Evolutionary conservation across 805 yeast species (phyloP), one percentile per base, ranked within the genome.

Genomic region (Wickerhamomyces xylosicus): DNA sequence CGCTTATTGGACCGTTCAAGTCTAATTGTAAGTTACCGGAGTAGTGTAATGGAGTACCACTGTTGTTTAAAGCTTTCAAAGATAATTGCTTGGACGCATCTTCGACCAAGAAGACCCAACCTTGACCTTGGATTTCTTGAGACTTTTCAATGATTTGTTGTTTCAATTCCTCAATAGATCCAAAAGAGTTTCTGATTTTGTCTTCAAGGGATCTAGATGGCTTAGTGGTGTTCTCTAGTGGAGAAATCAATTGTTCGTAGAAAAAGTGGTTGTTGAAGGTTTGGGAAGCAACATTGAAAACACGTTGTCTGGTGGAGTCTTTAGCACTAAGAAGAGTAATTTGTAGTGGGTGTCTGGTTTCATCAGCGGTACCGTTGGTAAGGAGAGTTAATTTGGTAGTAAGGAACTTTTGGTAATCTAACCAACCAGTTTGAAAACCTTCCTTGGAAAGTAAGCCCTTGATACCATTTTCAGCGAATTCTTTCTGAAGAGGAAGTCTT

Each of bases 201-300:
- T 48, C 48, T 17, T 48, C 44, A 33, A 71, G 55, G 5, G 52
- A 40, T 47, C 65, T 59, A 17, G 65, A 59, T 40, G 73, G 65
- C 39, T 52, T 48, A 13, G 58, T 52, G 6, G 37, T 40, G 18
- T 47, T 50, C 16, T 48, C 42, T 21, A 40, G 45, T 9, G 55
- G 41, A 3, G 50, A 38, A 6, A 48, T 43, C 37, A 79, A 62
- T 52, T 82, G 83, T 57, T 81, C 76, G 53, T 87, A 78, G 52
- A 83, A 86, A 37, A 92, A 69, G 62, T 90, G 98, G 64, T 92
- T 92, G 63, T 87, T 89, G 64, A 84, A 90, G 3, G 87, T 79
- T 57, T 84, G 95, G 4, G 95, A 84, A 3, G 97, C 97, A 53
- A 71, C 75, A 62, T 89, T 92, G 69, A 80, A 89, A n/a, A 74